phyloP scores from a whole-genome alignment of 148 eudicot species.

The Salicornia ramosissima region DNA sequence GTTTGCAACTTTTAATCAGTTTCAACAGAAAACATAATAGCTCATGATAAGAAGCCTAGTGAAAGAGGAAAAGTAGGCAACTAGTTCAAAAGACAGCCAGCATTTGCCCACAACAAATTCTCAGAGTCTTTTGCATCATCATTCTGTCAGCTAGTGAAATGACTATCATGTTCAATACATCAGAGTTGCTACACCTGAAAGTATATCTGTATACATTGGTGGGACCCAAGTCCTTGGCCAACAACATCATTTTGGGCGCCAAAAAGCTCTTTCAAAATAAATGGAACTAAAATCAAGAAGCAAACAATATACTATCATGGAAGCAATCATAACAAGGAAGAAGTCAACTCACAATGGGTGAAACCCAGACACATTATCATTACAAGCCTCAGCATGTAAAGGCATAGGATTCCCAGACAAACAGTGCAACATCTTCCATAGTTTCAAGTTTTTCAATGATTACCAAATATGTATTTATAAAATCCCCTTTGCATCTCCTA shows the following conservation, averaged over 20 bases:
- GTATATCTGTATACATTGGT: conserved; percentile 3
- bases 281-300: conserved; percentile 13
- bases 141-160: conserved; percentile 24
- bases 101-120: conserved; percentile 11
- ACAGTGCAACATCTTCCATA: conserved; percentile 19
- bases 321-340: conserved; percentile 41
- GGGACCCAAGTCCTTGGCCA: conserved; percentile 30
- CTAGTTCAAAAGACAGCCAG: conserved; percentile 11
- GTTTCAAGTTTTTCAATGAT: conserved; percentile 31
- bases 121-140: conserved; percentile 27
- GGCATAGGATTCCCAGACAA: conserved; percentile 42
- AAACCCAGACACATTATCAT: conserved; percentile 19
- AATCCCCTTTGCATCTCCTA: conserved; percentile 8
- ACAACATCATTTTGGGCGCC: conserved; percentile 19
- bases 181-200: conserved; percentile 10
- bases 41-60: conserved; percentile 22
- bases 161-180: conserved; percentile 7
- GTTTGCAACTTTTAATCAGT: conserved; percentile 18
- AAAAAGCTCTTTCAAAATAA: conserved; percentile 14
- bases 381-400: conserved; percentile 18
- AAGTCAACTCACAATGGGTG: conserved; percentile 44
- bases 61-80: conserved; percentile 13
- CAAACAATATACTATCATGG: conserved; percentile 34
- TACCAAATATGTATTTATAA: conserved; percentile 19
- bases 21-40: conserved; percentile 25